Evolutionary conservation across 2,329 filamentous ascomycete genomes (phyloP).

Genomic region (Pseudopyricularia cyperi): DNA sequence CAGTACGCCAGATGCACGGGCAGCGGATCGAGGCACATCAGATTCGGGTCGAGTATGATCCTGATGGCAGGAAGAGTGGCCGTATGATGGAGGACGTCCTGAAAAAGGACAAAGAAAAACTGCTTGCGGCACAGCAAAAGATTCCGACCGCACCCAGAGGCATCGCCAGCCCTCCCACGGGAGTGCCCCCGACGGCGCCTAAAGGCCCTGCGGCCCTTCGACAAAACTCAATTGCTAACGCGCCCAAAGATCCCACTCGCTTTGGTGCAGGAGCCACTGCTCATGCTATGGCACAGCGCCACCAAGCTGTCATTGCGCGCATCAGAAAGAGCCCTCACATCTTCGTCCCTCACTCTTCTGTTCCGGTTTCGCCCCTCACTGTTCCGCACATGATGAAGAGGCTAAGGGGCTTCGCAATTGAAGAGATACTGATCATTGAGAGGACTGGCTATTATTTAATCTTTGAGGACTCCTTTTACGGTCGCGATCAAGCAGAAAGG

Average conservation of each 20-base stretch:
- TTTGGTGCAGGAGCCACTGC: slow-evolving; percentile 6
- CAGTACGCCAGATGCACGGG: slow-evolving; percentile 64
- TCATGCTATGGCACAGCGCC: neutral
- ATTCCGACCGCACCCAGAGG: slow-evolving; percentile 12
- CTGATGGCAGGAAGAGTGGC: slow-evolving; percentile 71
- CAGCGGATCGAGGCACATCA: slow-evolving; percentile 65
- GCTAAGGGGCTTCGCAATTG: slow-evolving; percentile 69
- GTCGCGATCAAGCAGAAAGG: slow-evolving; percentile 67
- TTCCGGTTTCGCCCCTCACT: slow-evolving; percentile 76
- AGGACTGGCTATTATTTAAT: slow-evolving; percentile 79
- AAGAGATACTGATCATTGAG: slow-evolving; percentile 65
- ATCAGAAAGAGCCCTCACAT: slow-evolving; percentile 62
- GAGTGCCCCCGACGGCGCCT: slow-evolving; percentile 72
- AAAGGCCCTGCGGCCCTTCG: slow-evolving; percentile 62
- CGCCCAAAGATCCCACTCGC: neutral
- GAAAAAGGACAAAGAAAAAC: slow-evolving; percentile 51
- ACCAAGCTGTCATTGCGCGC: neutral
- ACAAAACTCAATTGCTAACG: slow-evolving; percentile 9
- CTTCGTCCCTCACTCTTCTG: slow-evolving; percentile 74
- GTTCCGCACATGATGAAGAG: slow-evolving; percentile 84
- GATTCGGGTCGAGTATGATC: slow-evolving; percentile 77
- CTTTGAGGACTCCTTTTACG: slow-evolving; percentile 68
- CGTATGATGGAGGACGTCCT: slow-evolving; percentile 65
- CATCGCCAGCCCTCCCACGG: slow-evolving; percentile 32
- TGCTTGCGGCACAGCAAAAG: slow-evolving; percentile 1